Percentiles rank a stretch among this genome's conserved stretches.
Conservation (phyloP, 768 basidiomycete genomes). For the Exidia glandulosa region DNA sequence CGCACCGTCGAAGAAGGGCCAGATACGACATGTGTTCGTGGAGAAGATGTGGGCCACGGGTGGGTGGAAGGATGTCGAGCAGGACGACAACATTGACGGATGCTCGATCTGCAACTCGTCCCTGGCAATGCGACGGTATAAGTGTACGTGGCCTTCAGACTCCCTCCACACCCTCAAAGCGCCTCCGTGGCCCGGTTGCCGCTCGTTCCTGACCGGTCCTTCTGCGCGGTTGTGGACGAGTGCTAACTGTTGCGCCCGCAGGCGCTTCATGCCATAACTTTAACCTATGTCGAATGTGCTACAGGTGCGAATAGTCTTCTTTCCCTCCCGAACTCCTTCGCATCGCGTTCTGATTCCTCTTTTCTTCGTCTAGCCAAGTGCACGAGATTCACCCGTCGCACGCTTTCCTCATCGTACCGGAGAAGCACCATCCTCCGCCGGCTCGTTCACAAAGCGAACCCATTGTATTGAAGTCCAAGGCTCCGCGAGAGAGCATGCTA, state of each 20-base stretch:
- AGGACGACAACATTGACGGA: conserved; percentile 49
- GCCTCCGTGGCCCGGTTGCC: too few relatives aligned
- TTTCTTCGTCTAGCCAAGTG: conserved; percentile 48
- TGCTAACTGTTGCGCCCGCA: conserved; percentile 4
- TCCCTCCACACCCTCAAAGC: neutral
- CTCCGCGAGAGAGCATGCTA: neutral
- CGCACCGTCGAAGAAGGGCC: conserved; percentile 61
- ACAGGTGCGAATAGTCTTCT: conserved; percentile 38
- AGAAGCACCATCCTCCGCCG: conserved; percentile 26
- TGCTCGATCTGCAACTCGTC: conserved; percentile 75
- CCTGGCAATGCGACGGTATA: conserved; percentile 59
- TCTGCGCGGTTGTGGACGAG: neutral
- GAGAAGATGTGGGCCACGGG: conserved; percentile 77
- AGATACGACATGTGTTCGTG: conserved; percentile 70
- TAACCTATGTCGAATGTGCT: conserved; percentile 74
- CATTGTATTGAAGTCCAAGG: conserved; percentile 14
- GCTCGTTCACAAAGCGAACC: conserved; percentile 29
- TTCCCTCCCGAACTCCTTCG: neutral
- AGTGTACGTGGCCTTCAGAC: conserved; percentile 55
- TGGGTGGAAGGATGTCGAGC: conserved; percentile 86
- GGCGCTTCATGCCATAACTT: conserved; percentile 62
- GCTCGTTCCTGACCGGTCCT: too few relatives aligned
- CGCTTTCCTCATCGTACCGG: conserved; percentile 73
- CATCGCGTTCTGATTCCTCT: neutral
- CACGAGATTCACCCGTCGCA: conserved; percentile 88